These are phyloP conservation scores for Ceratobasidium sp. DNA, from an alignment of 1,284 basidiomycete species.

Conservation along the genomic window DNA sequence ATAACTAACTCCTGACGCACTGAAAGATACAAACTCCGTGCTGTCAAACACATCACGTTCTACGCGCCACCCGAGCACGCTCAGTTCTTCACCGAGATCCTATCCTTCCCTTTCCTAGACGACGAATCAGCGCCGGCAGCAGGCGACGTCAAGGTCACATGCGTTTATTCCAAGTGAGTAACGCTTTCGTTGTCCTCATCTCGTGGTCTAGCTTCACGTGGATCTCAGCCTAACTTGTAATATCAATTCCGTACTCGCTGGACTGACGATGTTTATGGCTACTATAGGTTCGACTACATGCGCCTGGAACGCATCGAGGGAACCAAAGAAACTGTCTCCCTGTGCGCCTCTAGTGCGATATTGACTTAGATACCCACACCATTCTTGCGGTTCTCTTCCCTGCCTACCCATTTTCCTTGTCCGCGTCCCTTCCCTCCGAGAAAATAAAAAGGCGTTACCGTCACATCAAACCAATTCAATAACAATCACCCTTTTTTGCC, in stretches of 20 bases:
- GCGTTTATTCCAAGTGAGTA: slow-evolving; percentile 82
- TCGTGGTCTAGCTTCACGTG: background rate
- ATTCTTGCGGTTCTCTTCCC: too few species aligned
- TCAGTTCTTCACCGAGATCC: slow-evolving; percentile 89
- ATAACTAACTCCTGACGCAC: background rate
- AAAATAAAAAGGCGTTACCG: too few species aligned
- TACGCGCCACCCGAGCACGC: slow-evolving; percentile 92
- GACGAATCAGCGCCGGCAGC: slow-evolving; percentile 67
- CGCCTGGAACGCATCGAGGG: slow-evolving; percentile 82
- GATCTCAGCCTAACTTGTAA: background rate
- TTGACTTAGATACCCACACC: too few species aligned
- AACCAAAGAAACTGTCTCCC: slow-evolving; percentile 54
- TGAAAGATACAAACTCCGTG: slow-evolving; percentile 85
- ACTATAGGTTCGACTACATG: slow-evolving; percentile 69
- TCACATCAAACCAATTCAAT: too few species aligned
- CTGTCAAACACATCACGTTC: slow-evolving; percentile 91
- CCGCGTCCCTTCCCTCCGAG: too few species aligned
- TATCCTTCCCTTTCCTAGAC: slow-evolving; percentile 88
- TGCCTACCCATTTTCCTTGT: too few species aligned
- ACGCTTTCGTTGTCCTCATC: background rate
- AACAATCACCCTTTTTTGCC: too few species aligned
- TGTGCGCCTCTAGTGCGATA: slow-evolving; percentile 46
- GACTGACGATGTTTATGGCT: background rate
- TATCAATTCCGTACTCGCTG: background rate
- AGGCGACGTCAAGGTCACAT: slow-evolving; percentile 78